Base-by-base conservation (phyloP, 23 red algal genomes). In the Rhodosorus marinus region DNA sequence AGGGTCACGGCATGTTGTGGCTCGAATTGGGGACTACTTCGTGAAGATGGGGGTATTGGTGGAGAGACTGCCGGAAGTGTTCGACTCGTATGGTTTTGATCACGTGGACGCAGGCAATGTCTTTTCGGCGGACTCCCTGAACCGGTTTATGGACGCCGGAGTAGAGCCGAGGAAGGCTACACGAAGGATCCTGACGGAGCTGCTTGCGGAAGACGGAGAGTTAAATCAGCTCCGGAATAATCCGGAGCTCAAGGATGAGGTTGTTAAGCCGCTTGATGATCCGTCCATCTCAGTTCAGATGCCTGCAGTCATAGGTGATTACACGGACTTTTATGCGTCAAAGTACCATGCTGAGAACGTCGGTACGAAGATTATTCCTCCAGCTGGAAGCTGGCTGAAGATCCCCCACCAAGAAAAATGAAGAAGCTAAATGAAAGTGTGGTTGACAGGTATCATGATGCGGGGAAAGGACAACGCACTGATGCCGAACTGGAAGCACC, bases 281-380 rank as follows among this genome's bases (percentile, higher is more conserved):
- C 14, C 59, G 42, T 1, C 58, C 21, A 20, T 24, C 21, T 6
- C 43, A 7, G 60, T 76, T 59, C 27, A 52, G 33, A 49, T 85
- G 43, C 80, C 80, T 8, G 70, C 57, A 36, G 26, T 53, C 6
- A 69, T 85, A 31, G 72, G 80, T 5, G 80, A 85, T 36, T 85
- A 85, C 54, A 85, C 80, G 0, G 80, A 75, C 59, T 85, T 85
- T 59, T 85, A 76, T 57, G 62, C 80, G 22, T 85, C 80, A 7
- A 35, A 33, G 14, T 26, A 66, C 32, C 80, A 85, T 58, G 80
- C 80, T 7, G 70, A 29, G 2, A 75, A 85, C 43, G 35, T 85
- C 5, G 80, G 80, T 20, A 57, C 61, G n/a, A n/a, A n/a, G n/a
- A n/a, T n/a, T n/a, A n/a, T n/a, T n/a, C n/a, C n/a, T n/a, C n/a